Percentiles rank a stretch among this genome's conserved stretches.
Conservation (phyloP, 805 yeast species). For the Hyphopichia homilentoma region DNA sequence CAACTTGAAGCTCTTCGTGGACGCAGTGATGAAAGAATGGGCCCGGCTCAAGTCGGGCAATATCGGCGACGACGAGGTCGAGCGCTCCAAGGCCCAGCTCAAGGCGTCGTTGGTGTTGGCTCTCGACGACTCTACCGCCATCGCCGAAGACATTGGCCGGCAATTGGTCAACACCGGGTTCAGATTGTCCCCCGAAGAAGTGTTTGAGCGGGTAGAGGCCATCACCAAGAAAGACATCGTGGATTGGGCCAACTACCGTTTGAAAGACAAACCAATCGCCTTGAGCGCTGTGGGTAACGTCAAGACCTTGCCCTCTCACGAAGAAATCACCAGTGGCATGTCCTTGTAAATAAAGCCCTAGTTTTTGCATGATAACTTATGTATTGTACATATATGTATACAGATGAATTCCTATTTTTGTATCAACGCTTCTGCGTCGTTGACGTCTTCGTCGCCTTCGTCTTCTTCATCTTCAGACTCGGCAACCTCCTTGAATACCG, state of each 20-base stretch:
- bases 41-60: slow-evolving; percentile 74
- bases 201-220: slow-evolving; percentile 68
- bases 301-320: slow-evolving; percentile 63
- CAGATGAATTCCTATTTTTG: slow-evolving; percentile 3
- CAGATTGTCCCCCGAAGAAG: slow-evolving; percentile 69
- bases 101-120: slow-evolving; percentile 88
- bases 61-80: slow-evolving; percentile 80
- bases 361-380: not conserved
- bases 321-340: slow-evolving; percentile 47
- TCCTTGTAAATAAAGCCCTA: slow-evolving; percentile 10
- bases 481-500: slow-evolving; percentile 46
- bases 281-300: slow-evolving; percentile 90
- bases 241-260: slow-evolving; percentile 81
- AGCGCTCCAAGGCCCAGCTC: slow-evolving; percentile 89
- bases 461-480: slow-evolving; percentile 30
- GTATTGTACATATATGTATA: not conserved
- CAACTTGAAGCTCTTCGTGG: slow-evolving; percentile 62
- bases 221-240: slow-evolving; percentile 78
- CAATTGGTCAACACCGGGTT: slow-evolving; percentile 93
- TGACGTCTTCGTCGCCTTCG: slow-evolving; percentile 28
- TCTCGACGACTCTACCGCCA: slow-evolving; percentile 90
- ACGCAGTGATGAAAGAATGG: slow-evolving; percentile 86
- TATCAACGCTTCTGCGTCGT: slow-evolving; percentile 20
- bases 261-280: slow-evolving; percentile 76
- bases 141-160: slow-evolving; percentile 97